phyloP scores from a whole-genome alignment of 805 yeast species.

The Wickerhamomyces chambardii region DNA sequence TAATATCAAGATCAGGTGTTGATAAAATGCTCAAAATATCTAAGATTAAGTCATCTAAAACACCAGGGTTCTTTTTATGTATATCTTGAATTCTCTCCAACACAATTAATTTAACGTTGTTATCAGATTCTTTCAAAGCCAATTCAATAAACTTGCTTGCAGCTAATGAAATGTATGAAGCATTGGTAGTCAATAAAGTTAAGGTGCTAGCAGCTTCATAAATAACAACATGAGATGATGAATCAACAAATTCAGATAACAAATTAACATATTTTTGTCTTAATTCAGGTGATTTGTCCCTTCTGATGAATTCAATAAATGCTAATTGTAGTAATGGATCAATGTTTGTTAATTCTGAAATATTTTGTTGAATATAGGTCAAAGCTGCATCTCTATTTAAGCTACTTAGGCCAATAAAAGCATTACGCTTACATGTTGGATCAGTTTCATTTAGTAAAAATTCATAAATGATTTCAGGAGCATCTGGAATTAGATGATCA shows the following conservation, averaged over 20 bases:
- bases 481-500: slow-evolving; percentile 88
- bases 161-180: slow-evolving; percentile 63
- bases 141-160: slow-evolving; percentile 82
- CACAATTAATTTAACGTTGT: slow-evolving; percentile 88
- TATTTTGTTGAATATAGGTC: slow-evolving; percentile 67
- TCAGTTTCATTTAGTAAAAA: slow-evolving; percentile 81
- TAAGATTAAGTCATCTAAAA: slow-evolving; percentile 72
- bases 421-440: slow-evolving; percentile 91
- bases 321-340: slow-evolving; percentile 86
- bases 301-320: slow-evolving; percentile 84
- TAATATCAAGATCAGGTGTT: slow-evolving; percentile 88
- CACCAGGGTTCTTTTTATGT: slow-evolving; percentile 67
- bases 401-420: slow-evolving; percentile 79
- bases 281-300: slow-evolving; percentile 60
- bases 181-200: slow-evolving; percentile 50
- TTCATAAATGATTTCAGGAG: slow-evolving; percentile 71
- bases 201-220: slow-evolving; percentile 89
- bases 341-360: slow-evolving; percentile 46
- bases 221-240: slow-evolving; percentile 60
- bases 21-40: slow-evolving; percentile 81
- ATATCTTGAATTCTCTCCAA: slow-evolving; percentile 78
- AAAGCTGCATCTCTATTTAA: slow-evolving; percentile 82
- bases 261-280: slow-evolving; percentile 65
- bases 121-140: slow-evolving; percentile 90
- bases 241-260: slow-evolving; percentile 63